phyloP scores from a whole-genome alignment of 495 filamentous ascomycete genomes.

The Lasiosphaeris hirsuta region DNA sequence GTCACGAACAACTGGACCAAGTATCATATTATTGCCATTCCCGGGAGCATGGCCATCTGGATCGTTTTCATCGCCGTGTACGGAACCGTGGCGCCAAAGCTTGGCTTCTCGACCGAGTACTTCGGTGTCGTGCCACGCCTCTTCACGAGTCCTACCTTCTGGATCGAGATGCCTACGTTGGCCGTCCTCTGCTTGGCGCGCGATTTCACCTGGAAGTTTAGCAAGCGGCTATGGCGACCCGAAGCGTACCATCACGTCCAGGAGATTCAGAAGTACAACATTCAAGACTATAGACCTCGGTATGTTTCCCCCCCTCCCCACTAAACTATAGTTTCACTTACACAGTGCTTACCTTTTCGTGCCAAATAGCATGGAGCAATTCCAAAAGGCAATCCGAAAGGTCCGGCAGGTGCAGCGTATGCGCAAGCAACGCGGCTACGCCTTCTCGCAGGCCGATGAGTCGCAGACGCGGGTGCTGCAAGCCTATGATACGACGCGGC shows the following conservation, averaged over 20 bases:
- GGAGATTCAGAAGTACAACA: constrained; percentile 99
- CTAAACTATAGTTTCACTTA: background rate
- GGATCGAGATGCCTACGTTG: constrained; percentile 77
- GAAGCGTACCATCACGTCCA: constrained; percentile 98
- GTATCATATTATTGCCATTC: constrained; percentile 93
- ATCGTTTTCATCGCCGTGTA: constrained; percentile 86
- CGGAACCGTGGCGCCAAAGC: constrained; percentile 80
- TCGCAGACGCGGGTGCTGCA: constrained; percentile 88
- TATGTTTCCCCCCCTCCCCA: constrained; percentile 32
- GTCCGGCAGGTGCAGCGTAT: constrained; percentile 98
- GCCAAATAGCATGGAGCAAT: constrained; percentile 87
- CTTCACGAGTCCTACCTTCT: constrained; percentile 81
- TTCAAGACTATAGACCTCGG: constrained; percentile 95
- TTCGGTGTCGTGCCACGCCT: constrained; percentile 76
- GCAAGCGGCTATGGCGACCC: constrained; percentile 93
- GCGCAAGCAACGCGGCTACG: constrained; percentile 98
- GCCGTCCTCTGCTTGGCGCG: constrained; percentile 81
- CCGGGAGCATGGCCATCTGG: constrained; percentile 90
- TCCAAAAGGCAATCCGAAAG: constrained; percentile 99
- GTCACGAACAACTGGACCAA: constrained; percentile 99
- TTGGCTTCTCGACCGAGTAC: constrained; percentile 82
- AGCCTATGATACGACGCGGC: constrained; percentile 93
- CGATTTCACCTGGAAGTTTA: constrained; percentile 82
- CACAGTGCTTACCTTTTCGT: constrained; percentile 8
- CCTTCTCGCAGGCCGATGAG: constrained; percentile 97